Evolutionary conservation across 2,329 filamentous ascomycete genomes (phyloP).

Genomic region (Aplosporella prunicola): DNA sequence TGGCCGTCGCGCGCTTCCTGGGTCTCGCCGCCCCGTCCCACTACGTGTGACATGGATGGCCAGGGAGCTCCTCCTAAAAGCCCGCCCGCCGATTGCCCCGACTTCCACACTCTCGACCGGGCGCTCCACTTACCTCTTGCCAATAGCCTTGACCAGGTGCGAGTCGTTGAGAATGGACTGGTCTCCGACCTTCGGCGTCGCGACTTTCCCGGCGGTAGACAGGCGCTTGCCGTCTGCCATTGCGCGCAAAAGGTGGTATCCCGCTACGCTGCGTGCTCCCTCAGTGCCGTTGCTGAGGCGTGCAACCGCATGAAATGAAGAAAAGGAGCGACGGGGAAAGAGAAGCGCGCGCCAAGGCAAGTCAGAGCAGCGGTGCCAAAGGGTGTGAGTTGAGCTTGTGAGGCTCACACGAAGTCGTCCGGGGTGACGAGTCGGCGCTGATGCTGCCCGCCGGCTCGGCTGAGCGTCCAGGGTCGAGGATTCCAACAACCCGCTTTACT

Average conservation of each 20-base stretch:
- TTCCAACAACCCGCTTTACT: background rate
- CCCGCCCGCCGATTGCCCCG: too few species aligned
- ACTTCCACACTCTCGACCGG: too few species aligned
- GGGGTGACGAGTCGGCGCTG: constrained; percentile 10
- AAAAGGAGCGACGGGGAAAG: constrained; percentile 33
- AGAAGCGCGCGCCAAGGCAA: constrained; percentile 15
- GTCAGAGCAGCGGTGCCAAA: constrained; percentile 16
- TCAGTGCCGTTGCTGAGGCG: constrained; percentile 10
- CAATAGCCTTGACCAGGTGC: constrained; percentile 49
- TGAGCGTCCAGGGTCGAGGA: background rate
- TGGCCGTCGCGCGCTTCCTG: too few species aligned
- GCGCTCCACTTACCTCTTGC: constrained; percentile 44
- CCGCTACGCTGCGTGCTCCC: constrained; percentile 12
- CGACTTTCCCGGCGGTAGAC: constrained; percentile 44
- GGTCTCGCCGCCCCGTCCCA: too few species aligned
- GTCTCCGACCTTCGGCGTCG: constrained; percentile 38
- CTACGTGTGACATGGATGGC: too few species aligned
- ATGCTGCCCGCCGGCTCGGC: background rate
- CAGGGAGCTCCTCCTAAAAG: too few species aligned
- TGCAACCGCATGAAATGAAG: constrained; percentile 26
- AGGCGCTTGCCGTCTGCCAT: constrained; percentile 54
- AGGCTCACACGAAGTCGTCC: constrained; percentile 9
- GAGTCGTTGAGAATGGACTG: constrained; percentile 12
- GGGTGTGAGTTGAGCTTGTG: constrained; percentile 13
- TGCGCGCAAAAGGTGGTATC: constrained; percentile 10